phyloP scores from a whole-genome alignment of 2,329 filamentous ascomycete genomes.

The Thielaviopsis euricoi region DNA sequence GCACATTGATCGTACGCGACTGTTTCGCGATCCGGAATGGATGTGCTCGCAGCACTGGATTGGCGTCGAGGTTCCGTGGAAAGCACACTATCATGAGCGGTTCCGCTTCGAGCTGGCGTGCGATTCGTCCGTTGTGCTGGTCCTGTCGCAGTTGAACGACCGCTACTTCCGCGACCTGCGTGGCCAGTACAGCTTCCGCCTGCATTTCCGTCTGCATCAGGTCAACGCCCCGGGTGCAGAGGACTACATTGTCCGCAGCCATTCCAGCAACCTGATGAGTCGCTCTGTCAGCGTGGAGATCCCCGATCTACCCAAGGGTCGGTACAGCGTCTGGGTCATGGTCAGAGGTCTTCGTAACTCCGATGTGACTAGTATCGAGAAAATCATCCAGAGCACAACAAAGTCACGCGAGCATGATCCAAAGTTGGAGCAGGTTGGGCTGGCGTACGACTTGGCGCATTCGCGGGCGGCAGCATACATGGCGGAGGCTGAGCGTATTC shows the following conservation, averaged over 20 bases:
- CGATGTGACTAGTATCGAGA: constrained; percentile 30
- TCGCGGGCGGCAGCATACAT: constrained; percentile 37
- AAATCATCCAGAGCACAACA: constrained; percentile 37
- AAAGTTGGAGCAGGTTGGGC: constrained; percentile 40
- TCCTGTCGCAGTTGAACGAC: constrained; percentile 44
- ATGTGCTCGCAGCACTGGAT: constrained; percentile 42
- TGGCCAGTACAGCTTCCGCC: constrained; percentile 37
- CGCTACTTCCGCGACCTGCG: constrained; percentile 45
- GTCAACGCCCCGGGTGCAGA: constrained; percentile 27
- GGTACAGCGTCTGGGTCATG: constrained; percentile 40
- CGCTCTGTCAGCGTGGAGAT: constrained; percentile 43
- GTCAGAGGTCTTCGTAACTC: constrained; percentile 33
- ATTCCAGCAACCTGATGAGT: constrained; percentile 41
- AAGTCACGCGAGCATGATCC: constrained; percentile 30
- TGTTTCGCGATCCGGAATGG: constrained; percentile 44
- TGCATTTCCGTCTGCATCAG: constrained; percentile 35
- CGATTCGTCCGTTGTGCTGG: constrained; percentile 40
- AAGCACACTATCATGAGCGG: constrained; percentile 42
- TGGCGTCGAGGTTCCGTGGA: constrained; percentile 45
- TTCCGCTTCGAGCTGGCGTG: constrained; percentile 40
- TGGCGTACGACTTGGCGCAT: constrained; percentile 43
- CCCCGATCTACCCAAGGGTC: constrained; percentile 35
- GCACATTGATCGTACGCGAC: constrained; percentile 43
- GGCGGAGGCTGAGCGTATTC: constrained; percentile 31
- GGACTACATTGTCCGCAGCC: constrained; percentile 43